A percentile compares a stretch with the other conserved stretches of the same genome.
Conservation (phyloP, 129 eudicot species). For the Glebionis coronaria region DNA sequence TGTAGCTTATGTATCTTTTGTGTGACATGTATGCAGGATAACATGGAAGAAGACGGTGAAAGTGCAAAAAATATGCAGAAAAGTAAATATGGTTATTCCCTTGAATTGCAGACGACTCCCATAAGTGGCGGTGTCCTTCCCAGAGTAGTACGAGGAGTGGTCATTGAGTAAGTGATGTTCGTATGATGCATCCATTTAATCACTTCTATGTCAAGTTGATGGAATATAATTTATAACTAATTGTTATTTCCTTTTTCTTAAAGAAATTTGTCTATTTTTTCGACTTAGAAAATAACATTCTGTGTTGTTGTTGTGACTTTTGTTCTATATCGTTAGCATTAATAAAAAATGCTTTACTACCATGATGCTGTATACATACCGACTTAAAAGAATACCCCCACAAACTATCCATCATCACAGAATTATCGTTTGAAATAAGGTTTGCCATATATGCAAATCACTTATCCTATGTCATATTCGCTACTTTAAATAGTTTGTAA, state of each 20-base stretch:
- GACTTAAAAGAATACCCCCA: no score
- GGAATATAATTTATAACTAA: no score
- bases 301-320: background rate
- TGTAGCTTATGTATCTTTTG: background rate
- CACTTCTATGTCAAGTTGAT: no score
- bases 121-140: slow-evolving; percentile 80
- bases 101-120: slow-evolving; percentile 91
- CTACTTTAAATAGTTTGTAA: background rate
- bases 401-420: background rate
- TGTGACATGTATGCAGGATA: slow-evolving; percentile 39
- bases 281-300: background rate
- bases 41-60: slow-evolving; percentile 21
- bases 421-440: background rate
- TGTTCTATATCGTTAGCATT: slow-evolving; percentile 2
- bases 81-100: slow-evolving; percentile 14
- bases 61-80: slow-evolving; percentile 17
- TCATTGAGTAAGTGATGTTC: slow-evolving; percentile 52
- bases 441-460: background rate
- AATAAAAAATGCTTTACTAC: background rate
- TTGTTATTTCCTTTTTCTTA: background rate
- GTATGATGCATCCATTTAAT: no score
- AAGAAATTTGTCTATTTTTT: background rate
- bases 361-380: background rate
- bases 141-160: slow-evolving; percentile 76
- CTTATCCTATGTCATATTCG: background rate